Evolutionary conservation across 169 alveolate genomes (phyloP), one percentile per base, ranked within the genome.

Genomic region (Cryptosporidium canis): DNA sequence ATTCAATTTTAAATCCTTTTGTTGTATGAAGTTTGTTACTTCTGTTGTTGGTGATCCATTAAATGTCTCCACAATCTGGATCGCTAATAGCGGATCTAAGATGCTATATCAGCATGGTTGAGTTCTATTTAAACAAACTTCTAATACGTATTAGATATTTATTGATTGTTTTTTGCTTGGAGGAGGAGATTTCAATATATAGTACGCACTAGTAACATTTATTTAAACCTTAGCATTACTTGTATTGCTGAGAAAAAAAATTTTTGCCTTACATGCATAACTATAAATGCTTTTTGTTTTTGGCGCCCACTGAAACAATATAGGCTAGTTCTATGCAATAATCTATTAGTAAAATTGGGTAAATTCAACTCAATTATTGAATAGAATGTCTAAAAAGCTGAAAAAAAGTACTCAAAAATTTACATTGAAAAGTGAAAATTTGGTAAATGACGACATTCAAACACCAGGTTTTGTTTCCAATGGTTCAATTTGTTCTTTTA

Each of bases 1-100:
- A 61, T 77, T 77, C 64, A 77, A 55, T 77, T 77, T 77, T 45
- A 77, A 77, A 58, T 77, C 87, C 7, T 77, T 77, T 61, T 77
- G 87, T 44, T 77, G 71, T 44, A 58, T 77, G 72, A 77, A 77
- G 44, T 77, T 77, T 35, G 87, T 77, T n/a, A 77, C 87, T 56
- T 55, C 87, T 37, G 45, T 77, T 55, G 87, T 77, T 24, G 87
- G 87, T 0, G 87, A 77, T 58, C 48, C 87, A 5, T 55, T 55
- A 33, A 9, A 39, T 63, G 33, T 77, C n/a, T 77, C 87, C 24
- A 77, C 87, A 31, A 63, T 77, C 27, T 77, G 87, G 87, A 77
- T 77, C 37, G 87, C 87, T 9, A 58, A 58, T 45, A 55, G 66
- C 24, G 72, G 87, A 58, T 61, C 87, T 61, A 77, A 61, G 47